A percentile compares a stretch with the other conserved stretches of the same genome.
Conservation (phyloP, 306 rosid genomes). For the Canavalia ensiformis region DNA sequence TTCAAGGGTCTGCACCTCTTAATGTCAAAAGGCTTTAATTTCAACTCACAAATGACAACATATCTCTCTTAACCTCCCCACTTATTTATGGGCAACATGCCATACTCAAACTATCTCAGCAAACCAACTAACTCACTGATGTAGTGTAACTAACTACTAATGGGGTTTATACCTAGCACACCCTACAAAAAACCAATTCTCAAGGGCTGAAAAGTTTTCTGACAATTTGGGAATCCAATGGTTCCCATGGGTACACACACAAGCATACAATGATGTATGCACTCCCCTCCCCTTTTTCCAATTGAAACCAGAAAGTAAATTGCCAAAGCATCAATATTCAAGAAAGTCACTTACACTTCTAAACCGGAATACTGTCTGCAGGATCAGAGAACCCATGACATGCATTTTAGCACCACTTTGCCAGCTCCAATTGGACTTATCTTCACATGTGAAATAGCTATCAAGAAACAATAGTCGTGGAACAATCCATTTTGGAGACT, state of each 20-base stretch:
- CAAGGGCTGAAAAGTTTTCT: neutral
- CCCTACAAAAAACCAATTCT: conserved; percentile 25
- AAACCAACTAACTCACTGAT: too few species aligned
- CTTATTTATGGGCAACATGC: too few species aligned
- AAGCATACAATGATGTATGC: conserved; percentile 29
- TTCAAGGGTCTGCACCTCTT: too few species aligned
- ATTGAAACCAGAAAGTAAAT: conserved; percentile 10
- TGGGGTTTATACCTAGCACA: too few species aligned
- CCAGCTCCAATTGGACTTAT: conserved; percentile 85
- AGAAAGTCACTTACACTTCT: conserved; percentile 51
- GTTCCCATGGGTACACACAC: conserved; percentile 50
- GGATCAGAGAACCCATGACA: conserved; percentile 85
- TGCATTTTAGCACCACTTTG: conserved; percentile 68
- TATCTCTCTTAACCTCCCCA: too few species aligned
- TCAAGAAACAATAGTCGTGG: conserved; percentile 89
- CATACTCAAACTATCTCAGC: too few species aligned
- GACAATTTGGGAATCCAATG: conserved; percentile 6
- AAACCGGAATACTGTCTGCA: conserved; percentile 75
- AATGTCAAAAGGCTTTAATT: too few species aligned
- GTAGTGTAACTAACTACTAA: too few species aligned
- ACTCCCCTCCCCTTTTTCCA: conserved; percentile 21
- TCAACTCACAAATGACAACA: too few species aligned
- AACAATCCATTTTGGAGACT: conserved; percentile 71
- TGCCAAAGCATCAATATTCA: conserved; percentile 24
- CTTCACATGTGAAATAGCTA: conserved; percentile 67